Base-by-base conservation (phyloP, 345 rosid genomes). In the Lagerstroemia speciosa region DNA sequence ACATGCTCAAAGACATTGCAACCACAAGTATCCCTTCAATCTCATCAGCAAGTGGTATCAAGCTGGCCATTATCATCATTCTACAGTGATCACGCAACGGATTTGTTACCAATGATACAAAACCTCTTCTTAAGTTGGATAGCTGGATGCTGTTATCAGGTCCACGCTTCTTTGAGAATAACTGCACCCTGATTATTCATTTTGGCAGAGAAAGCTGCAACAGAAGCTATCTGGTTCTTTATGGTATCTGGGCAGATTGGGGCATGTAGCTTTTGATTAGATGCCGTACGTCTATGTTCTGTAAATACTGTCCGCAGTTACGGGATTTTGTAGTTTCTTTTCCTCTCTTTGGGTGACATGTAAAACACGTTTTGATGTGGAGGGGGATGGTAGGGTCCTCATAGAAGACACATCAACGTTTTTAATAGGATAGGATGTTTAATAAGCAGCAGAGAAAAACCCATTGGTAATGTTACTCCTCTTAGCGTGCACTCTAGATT, bases 231-330 rank as follows among this genome's bases (percentile, higher is more conserved):
- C 15, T 53, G 60, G 24, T 53, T 53, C 60, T 48, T 20, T 53
- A 10, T 53, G 60, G 60, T 24, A n/a, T 53, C 29, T 14, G 12
- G 29, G 60, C 14, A 48, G 26, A 48, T 24, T 3, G 20, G 16
- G 55, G 8, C n/a, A 17, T 48, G 55, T 22, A 48, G 24, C 24
- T 6, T 20, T 22, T 24, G 24, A 48, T 6, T 20, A 19, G 24
- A 3, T 48, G 17, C 24, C 17, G 9, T 48, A 22, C 20, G 17
- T 5, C 5, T 22, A 48, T n/a, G 60, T 12, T 53, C 14, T 53
- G 60, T 53, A 53, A 6, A 53, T n/a, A 53, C 55, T 48, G 55
- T 48, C n/a, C n/a, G n/a, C n/a, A n/a, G n/a, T n/a, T n/a, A n/a
- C n/a, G n/a, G n/a, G n/a, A n/a, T 32, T 1, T 5, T 36, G 46